Conservation (phyloP, 306 rosid species). For the Dryas drummondii region DNA sequence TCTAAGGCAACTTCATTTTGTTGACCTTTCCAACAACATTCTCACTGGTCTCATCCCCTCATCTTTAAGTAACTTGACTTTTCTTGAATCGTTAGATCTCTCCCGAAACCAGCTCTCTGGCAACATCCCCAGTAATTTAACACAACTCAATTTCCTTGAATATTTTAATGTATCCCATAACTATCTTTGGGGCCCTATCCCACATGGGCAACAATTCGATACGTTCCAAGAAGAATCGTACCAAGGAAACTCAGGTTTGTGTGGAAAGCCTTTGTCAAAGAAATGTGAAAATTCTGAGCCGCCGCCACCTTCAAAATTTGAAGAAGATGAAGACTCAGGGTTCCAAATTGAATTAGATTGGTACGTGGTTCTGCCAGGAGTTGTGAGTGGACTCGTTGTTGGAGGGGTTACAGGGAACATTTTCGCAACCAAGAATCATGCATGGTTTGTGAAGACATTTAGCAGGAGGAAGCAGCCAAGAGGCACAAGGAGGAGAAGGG, state of each 20-base stretch:
- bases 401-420: neutral
- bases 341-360: slow-evolving; percentile 4
- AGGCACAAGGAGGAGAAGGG: neutral
- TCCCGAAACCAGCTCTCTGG: slow-evolving; percentile 18
- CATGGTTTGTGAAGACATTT: neutral
- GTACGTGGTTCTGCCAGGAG: neutral
- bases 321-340: neutral
- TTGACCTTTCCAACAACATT: too few species aligned
- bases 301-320: neutral
- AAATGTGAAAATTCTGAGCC: slow-evolving; percentile 3
- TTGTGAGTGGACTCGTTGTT: neutral
- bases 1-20: too few species aligned
- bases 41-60: slow-evolving; percentile 12
- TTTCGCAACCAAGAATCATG: neutral
- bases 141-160: slow-evolving; percentile 5
- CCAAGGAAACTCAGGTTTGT: slow-evolving; percentile 13
- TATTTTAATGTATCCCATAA: slow-evolving; percentile 6
- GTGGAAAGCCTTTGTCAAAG: slow-evolving; percentile 13
- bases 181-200: slow-evolving; percentile 1
- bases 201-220: slow-evolving; percentile 13
- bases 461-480: neutral
- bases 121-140: slow-evolving; percentile 4
- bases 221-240: slow-evolving; percentile 10
- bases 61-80: neutral
- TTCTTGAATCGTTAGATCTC: slow-evolving; percentile 19